Conservation (phyloP, 2,329 filamentous ascomycete species). For the Aspergillus ochraceus region DNA sequence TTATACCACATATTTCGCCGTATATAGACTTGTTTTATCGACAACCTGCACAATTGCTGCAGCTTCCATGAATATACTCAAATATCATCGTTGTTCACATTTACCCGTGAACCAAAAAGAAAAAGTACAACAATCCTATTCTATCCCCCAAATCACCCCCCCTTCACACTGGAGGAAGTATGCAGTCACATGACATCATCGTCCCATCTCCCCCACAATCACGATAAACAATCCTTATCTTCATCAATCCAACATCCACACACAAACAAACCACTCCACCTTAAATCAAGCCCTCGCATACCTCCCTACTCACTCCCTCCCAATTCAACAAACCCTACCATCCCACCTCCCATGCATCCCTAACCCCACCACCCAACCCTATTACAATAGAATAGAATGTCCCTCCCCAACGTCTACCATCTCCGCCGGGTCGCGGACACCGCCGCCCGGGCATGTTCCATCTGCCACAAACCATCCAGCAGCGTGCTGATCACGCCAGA, state of each 20-base stretch:
- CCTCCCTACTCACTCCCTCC: neutral
- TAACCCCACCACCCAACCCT: neutral
- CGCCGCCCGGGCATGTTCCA: conserved; percentile 79
- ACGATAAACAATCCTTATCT: neutral
- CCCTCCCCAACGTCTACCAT: conserved; percentile 74
- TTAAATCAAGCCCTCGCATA: neutral
- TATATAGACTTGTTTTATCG: neutral
- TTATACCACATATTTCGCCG: neutral
- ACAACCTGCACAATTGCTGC: neutral
- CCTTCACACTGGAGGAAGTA: no score
- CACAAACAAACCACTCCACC: neutral
- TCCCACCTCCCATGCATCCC: neutral
- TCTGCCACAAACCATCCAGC: conserved; percentile 86
- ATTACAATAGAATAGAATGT: conserved; percentile 17
- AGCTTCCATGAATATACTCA: neutral
- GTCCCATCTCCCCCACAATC: neutral
- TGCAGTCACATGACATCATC: conserved; percentile 13
- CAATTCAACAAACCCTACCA: neutral
- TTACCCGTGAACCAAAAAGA: no score
- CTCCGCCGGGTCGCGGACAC: conserved; percentile 83
- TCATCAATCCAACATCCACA: neutral
- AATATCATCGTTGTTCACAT: no score
- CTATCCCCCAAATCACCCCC: neutral
- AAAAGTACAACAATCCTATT: no score
- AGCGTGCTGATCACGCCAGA: conserved; percentile 88